These are phyloP conservation scores for Hygrocybe punicea DNA, from an alignment of 768 basidiomycete genomes.

Conservation along the genomic window DNA sequence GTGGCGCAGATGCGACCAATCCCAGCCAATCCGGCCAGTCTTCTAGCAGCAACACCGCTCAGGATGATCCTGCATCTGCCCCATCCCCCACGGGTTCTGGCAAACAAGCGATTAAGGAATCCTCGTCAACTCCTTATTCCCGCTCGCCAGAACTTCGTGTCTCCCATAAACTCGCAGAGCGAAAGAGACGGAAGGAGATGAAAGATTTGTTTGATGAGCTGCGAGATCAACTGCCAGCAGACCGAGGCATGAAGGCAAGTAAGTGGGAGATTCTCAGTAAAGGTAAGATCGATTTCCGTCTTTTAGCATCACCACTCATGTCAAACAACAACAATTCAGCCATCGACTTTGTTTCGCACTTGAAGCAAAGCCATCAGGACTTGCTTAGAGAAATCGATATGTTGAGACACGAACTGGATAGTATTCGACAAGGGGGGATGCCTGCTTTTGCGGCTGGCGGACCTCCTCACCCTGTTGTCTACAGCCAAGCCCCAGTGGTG, in stretches of 20 bases:
- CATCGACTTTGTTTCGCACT: conserved; percentile 79
- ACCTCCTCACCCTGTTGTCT: conserved; percentile 48
- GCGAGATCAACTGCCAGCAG: conserved; percentile 86
- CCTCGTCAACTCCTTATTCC: conserved; percentile 78
- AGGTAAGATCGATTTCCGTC: conserved; percentile 48
- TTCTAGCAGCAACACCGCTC: conserved; percentile 22
- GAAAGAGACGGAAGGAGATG: conserved; percentile 98
- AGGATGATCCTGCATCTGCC: conserved; percentile 44
- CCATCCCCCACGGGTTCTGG: conserved; percentile 34
- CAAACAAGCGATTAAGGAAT: conserved; percentile 44
- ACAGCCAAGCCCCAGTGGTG: conserved; percentile 47
- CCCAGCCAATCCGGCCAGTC: conserved; percentile 36
- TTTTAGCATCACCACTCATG: too few species aligned
- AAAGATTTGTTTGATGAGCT: conserved; percentile 97
- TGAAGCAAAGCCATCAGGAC: conserved; percentile 75
- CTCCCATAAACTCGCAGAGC: conserved; percentile 95
- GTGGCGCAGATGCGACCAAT: conserved; percentile 41
- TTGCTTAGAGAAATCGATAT: conserved; percentile 77
- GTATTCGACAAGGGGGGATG: conserved; percentile 55
- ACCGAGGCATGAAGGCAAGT: conserved; percentile 92
- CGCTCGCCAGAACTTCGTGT: conserved; percentile 92
- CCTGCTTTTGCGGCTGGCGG: conserved; percentile 50
- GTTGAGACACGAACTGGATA: conserved; percentile 70
- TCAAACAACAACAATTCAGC: conserved; percentile 46
- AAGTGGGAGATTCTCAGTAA: conserved; percentile 99